These are phyloP conservation scores for Vitis hybrid DNA, from an alignment of 177 flowering plant genomes.

Conservation along the genomic window DNA sequence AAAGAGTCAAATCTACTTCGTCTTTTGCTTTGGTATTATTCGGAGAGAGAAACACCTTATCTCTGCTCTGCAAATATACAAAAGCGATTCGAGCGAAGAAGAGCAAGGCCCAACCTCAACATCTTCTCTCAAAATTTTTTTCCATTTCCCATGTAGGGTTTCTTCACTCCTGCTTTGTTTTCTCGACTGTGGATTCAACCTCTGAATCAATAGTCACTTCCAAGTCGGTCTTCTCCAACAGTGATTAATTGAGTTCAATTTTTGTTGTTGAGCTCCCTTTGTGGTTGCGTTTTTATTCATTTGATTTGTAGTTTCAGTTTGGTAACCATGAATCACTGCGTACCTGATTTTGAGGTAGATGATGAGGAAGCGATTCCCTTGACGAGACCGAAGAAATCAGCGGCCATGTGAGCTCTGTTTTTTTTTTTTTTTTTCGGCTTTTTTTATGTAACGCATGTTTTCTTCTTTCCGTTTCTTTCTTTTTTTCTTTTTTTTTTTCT, in stretches of 20 bases:
- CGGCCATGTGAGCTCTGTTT: slow-evolving; percentile 27
- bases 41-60: slow-evolving; percentile 8
- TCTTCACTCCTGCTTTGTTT: no score
- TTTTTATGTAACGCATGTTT: neutral
- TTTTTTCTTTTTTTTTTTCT: neutral
- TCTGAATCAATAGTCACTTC: neutral
- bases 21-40: no score
- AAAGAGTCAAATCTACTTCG: no score
- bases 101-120: neutral
- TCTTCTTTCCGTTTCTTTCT: no score
- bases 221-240: neutral
- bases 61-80: neutral
- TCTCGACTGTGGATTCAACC: neutral
- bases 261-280: neutral
- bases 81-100: neutral
- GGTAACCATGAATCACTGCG: slow-evolving; percentile 49
- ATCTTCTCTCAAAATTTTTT: neutral
- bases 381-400: slow-evolving; percentile 27
- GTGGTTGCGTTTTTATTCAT: neutral
- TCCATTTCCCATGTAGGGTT: neutral
- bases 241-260: neutral
- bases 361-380: slow-evolving; percentile 37
- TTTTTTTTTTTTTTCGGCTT: neutral
- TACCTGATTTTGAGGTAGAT: slow-evolving; percentile 62
- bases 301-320: neutral